Conservation (phyloP, 768 basidiomycete species). For the Psilocybe subaeruginosa region DNA sequence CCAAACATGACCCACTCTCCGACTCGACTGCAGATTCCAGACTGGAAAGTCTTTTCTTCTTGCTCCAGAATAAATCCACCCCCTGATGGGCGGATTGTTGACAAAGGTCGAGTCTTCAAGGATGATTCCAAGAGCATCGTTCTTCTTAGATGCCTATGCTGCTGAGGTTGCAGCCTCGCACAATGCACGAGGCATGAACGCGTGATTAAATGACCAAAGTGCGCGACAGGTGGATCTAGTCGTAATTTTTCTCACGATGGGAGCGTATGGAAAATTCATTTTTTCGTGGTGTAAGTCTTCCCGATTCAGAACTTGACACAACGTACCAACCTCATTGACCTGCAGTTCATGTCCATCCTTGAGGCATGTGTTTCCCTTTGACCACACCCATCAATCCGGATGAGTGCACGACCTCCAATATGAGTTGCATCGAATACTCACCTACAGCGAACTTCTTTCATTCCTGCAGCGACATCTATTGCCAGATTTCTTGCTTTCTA, state of each 20-base stretch:
- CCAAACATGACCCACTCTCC: neutral
- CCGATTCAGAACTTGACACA: conserved; percentile 1
- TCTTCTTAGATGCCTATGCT: neutral
- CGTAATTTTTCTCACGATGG: conserved; percentile 1
- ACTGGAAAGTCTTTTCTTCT: too few species aligned
- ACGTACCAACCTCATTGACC: neutral
- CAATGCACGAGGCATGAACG: conserved; percentile 2
- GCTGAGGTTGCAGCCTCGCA: conserved; percentile 1
- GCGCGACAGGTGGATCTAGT: neutral
- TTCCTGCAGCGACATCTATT: neutral
- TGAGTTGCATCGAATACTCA: neutral
- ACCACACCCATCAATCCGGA: neutral
- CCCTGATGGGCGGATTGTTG: too few species aligned
- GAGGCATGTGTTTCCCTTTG: conserved; percentile 1
- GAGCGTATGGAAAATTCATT: conserved; percentile 4
- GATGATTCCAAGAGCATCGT: neutral
- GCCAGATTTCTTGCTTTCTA: neutral
- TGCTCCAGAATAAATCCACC: too few species aligned
- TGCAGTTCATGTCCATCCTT: neutral
- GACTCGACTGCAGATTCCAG: neutral
- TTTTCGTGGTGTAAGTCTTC: neutral
- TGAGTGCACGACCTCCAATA: neutral
- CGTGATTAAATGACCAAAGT: neutral
- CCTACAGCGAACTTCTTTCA: neutral
- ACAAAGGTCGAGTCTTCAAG: neutral